Percentiles rank a stretch among this genome's conserved stretches.
Evolutionary conservation across 805 yeast genomes (phyloP).

Genomic region (Teunomyces gatunensis): DNA sequence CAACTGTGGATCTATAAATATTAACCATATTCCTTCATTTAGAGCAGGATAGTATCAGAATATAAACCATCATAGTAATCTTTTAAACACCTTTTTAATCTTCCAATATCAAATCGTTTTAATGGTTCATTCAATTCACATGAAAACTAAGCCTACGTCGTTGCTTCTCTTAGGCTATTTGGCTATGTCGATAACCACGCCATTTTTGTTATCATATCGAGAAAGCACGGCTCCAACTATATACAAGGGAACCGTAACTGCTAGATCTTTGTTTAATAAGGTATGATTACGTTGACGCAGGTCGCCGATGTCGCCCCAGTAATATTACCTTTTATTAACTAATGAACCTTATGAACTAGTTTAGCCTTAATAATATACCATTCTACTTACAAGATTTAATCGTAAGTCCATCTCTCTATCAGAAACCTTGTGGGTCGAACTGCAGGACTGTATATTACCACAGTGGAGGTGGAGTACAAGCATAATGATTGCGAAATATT

Average conservation of each 20-base stretch:
- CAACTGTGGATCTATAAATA: conserved; percentile 7
- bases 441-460: background rate
- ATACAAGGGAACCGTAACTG: conserved; percentile 33
- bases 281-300: conserved; percentile 14
- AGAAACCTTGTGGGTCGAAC: background rate
- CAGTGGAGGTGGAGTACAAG: background rate
- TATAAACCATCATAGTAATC: background rate
- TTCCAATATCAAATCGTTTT: background rate
- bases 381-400: background rate
- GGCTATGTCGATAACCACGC: conserved; percentile 37
- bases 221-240: conserved; percentile 23
- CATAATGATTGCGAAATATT: background rate
- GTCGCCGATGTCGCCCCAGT: background rate
- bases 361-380: background rate
- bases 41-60: background rate
- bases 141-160: conserved; percentile 22
- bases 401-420: background rate
- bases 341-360: conserved; percentile 1
- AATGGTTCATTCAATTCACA: conserved; percentile 14
- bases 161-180: conserved; percentile 37
- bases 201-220: conserved; percentile 40
- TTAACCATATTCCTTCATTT: conserved; percentile 1
- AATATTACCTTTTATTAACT: background rate
- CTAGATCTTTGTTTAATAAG: conserved; percentile 37
- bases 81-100: background rate